Conservation (phyloP, 129 eudicot species). For the Pittosporum tobira region DNA sequence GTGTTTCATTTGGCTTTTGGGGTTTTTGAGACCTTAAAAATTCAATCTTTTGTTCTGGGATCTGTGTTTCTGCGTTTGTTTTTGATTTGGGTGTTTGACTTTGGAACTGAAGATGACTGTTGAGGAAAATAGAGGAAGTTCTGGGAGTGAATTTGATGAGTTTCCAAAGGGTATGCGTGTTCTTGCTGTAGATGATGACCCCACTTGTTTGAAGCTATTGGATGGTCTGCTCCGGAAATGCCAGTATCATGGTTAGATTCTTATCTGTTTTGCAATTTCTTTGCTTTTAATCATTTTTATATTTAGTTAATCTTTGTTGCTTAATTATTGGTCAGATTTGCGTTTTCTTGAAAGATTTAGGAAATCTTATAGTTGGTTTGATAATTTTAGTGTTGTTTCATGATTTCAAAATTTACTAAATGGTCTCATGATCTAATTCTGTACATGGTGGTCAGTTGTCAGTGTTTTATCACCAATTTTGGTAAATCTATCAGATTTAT, state of each 20-base stretch:
- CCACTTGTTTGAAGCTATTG: constrained; percentile 65
- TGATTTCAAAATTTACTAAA: background rate
- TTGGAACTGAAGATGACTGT: constrained; percentile 49
- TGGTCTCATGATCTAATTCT: background rate
- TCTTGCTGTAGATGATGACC: constrained; percentile 97
- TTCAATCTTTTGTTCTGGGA: constrained; percentile 27
- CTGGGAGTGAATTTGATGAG: constrained; percentile 43
- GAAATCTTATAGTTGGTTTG: background rate
- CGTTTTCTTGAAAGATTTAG: background rate
- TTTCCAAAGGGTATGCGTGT: constrained; percentile 89
- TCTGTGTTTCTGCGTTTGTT: constrained; percentile 30
- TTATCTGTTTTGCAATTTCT: background rate
- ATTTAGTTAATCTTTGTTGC: background rate
- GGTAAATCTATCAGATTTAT: background rate
- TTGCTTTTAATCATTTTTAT: background rate
- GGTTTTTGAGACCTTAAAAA: constrained; percentile 25
- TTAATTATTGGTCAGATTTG: constrained; percentile 6
- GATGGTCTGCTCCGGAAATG: constrained; percentile 68
- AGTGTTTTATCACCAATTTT: background rate
- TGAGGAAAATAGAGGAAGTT: constrained; percentile 42
- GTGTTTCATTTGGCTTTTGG: constrained; percentile 21
- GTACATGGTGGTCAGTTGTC: background rate
- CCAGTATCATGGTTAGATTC: constrained; percentile 64
- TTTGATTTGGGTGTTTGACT: constrained; percentile 24
- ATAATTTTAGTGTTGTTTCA: background rate